phyloP scores from a whole-genome alignment of 768 basidiomycete species.

The Cyathus striatus region DNA sequence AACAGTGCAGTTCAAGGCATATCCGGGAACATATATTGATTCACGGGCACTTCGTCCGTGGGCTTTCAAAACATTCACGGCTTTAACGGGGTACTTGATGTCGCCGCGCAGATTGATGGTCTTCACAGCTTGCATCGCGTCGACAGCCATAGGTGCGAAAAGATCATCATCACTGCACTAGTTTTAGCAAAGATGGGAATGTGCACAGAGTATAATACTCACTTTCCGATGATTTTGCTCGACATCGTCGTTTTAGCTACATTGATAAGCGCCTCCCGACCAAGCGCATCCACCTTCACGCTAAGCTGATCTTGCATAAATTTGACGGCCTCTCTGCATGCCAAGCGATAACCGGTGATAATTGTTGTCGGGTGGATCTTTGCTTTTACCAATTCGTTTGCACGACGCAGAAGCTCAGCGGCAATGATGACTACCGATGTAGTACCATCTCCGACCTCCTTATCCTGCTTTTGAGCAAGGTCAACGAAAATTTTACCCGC shows the following conservation, averaged over 20 bases:
- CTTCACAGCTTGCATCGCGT: slow-evolving; percentile 97
- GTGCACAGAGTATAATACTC: slow-evolving; percentile 25
- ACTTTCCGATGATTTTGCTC: slow-evolving; percentile 98
- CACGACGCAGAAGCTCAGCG: slow-evolving; percentile 92
- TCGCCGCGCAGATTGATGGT: slow-evolving; percentile 92
- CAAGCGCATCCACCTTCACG: slow-evolving; percentile 90
- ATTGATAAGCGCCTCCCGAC: slow-evolving; percentile 88
- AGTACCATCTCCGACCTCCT: slow-evolving; percentile 98
- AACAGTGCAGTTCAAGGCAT: slow-evolving; percentile 97
- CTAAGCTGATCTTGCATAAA: slow-evolving; percentile 98
- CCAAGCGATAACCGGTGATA: slow-evolving; percentile 96
- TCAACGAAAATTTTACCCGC: slow-evolving; percentile 97
- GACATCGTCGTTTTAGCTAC: slow-evolving; percentile 98
- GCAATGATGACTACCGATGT: slow-evolving; percentile 98
- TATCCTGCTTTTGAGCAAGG: slow-evolving; percentile 98
- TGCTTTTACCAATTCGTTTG: slow-evolving; percentile 96
- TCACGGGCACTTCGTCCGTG: slow-evolving; percentile 95
- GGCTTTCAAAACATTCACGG: slow-evolving; percentile 96
- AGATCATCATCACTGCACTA: slow-evolving; percentile 84
- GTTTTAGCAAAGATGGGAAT: neutral
- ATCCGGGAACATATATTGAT: slow-evolving; percentile 91
- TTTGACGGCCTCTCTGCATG: slow-evolving; percentile 94
- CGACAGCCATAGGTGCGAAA: slow-evolving; percentile 98
- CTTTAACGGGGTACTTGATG: slow-evolving; percentile 98
- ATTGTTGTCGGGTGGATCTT: slow-evolving; percentile 99